Conservation (phyloP, 106 monocot genomes). For the Phalaenopsis aphrodite region DNA sequence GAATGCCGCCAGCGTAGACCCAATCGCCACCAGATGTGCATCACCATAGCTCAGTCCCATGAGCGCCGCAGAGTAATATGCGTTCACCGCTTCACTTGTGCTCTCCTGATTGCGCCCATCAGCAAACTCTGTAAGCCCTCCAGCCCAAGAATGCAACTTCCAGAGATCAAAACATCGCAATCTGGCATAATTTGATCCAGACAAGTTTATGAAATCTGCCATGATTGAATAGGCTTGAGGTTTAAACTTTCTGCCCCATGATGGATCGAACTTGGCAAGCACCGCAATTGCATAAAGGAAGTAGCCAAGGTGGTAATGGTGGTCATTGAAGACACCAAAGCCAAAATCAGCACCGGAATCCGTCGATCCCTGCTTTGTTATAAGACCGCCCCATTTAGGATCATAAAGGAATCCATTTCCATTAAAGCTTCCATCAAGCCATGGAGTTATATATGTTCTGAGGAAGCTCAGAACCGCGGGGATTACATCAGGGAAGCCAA, state of each 20-base stretch:
- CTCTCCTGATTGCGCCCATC: slow-evolving; percentile 96
- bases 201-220: slow-evolving; percentile 74
- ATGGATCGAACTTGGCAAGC: slow-evolving; percentile 63
- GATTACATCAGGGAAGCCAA: slow-evolving; percentile 47
- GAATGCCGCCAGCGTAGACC: slow-evolving; percentile 53
- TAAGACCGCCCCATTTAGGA: slow-evolving; percentile 77
- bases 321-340: slow-evolving; percentile 84
- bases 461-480: slow-evolving; percentile 48
- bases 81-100: slow-evolving; percentile 91
- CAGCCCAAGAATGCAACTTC: slow-evolving; percentile 96
- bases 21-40: slow-evolving; percentile 45
- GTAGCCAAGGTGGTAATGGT: slow-evolving; percentile 90
- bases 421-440: slow-evolving; percentile 77
- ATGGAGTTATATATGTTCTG: slow-evolving; percentile 47
- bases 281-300: slow-evolving; percentile 83
- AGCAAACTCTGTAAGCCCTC: slow-evolving; percentile 75
- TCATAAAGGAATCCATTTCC: slow-evolving; percentile 83
- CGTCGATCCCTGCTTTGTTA: slow-evolving; percentile 57
- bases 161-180: slow-evolving; percentile 77
- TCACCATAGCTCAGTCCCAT: slow-evolving; percentile 84
- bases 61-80: slow-evolving; percentile 79
- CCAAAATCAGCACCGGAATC: slow-evolving; percentile 89
- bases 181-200: slow-evolving; percentile 40
- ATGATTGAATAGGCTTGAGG: slow-evolving; percentile 61
- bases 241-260: slow-evolving; percentile 74